These are phyloP conservation scores for Trypethelium eluteriae DNA, from an alignment of 495 filamentous ascomycete species.

Conservation along the genomic window DNA sequence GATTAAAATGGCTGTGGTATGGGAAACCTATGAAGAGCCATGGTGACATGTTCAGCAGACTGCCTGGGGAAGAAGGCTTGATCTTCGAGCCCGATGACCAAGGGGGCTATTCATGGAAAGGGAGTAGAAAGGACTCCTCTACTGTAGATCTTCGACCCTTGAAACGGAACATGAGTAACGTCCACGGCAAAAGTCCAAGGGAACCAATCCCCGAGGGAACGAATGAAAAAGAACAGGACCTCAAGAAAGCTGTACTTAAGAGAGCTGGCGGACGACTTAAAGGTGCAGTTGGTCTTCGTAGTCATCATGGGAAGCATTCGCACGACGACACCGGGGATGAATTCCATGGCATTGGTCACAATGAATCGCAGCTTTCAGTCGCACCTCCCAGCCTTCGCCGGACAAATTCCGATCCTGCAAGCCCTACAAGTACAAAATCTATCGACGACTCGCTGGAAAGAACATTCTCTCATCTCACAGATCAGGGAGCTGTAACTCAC, in stretches of 20 bases:
- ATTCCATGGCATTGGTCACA: neutral
- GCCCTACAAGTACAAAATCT: conserved; percentile 3
- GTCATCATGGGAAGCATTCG: conserved; percentile 36
- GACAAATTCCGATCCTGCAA: neutral
- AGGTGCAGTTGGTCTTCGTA: conserved; percentile 63
- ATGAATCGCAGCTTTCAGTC: conserved; percentile 4
- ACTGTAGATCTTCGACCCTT: conserved; percentile 36
- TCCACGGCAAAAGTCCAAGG: conserved; percentile 29
- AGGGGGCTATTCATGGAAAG: conserved; percentile 57
- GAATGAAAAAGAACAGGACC: conserved; percentile 54
- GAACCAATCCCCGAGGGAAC: conserved; percentile 42
- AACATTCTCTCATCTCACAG: neutral
- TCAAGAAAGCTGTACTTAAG: conserved; percentile 64
- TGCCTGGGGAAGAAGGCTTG: conserved; percentile 47
- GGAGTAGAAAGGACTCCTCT: conserved; percentile 46
- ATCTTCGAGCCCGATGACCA: conserved; percentile 62
- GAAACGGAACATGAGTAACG: conserved; percentile 37
- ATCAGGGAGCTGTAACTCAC: neutral
- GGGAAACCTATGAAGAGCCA: conserved; percentile 67
- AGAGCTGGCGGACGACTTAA: conserved; percentile 73
- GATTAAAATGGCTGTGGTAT: conserved; percentile 87
- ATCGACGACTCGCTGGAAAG: neutral
- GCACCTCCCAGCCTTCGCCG: neutral
- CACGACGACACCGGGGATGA: conserved; percentile 48
- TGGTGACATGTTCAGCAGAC: conserved; percentile 39